These are phyloP conservation scores for Saksenaea oblongispora DNA, from an alignment of 371 early-diverging fungal species.

Conservation along the genomic window DNA sequence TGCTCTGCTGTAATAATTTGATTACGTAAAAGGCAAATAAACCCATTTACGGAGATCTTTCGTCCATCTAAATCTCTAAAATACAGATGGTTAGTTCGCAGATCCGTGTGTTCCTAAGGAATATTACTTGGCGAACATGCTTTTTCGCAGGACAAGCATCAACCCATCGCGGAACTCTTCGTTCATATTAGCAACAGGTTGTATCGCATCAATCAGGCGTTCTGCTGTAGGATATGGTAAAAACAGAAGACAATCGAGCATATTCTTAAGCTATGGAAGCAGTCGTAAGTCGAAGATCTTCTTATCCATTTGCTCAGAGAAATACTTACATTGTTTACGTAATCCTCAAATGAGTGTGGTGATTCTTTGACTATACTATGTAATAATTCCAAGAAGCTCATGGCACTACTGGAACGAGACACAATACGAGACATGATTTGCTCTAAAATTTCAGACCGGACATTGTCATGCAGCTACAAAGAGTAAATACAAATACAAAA, in stretches of 20 bases:
- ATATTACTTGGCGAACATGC: constrained; percentile 62
- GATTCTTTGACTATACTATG: constrained; percentile 46
- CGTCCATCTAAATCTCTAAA: constrained; percentile 57
- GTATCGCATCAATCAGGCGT: constrained; percentile 48
- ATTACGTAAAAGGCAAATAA: constrained; percentile 46
- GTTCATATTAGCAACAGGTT: constrained; percentile 49
- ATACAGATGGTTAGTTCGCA: not conserved
- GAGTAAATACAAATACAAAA: not conserved
- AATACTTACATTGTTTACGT: constrained; percentile 29
- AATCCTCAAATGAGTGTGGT: constrained; percentile 32
- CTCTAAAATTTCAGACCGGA: constrained; percentile 62
- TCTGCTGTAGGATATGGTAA: constrained; percentile 55
- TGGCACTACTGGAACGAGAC: constrained; percentile 51
- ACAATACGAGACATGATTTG: constrained; percentile 64
- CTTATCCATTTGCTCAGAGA: not conserved
- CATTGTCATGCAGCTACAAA: constrained; percentile 52
- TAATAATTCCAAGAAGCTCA: constrained; percentile 50
- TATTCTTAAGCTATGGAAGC: constrained; percentile 41
- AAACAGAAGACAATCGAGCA: constrained; percentile 59
- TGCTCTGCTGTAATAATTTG: constrained; percentile 12
- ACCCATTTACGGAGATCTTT: constrained; percentile 58
- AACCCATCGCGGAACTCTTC: constrained; percentile 58
- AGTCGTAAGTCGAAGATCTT: not conserved
- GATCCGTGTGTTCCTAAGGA: too few species aligned
- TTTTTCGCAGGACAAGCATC: constrained; percentile 61